Evolutionary conservation across 805 yeast species (phyloP).

Genomic region (Yarrowia sp.): DNA sequence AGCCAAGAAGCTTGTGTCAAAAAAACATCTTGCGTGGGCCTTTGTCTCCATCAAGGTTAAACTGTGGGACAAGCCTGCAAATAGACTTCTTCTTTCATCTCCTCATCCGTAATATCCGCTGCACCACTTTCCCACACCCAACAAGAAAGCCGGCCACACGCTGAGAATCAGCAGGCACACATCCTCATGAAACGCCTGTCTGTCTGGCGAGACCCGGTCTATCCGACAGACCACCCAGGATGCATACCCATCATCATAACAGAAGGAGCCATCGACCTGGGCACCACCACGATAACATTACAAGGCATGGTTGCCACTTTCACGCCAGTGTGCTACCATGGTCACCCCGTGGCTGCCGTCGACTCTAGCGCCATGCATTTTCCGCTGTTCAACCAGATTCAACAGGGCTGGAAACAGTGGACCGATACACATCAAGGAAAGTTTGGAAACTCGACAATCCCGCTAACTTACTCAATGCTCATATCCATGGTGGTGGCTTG

Average conservation of each 20-base stretch:
- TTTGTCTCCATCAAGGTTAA: conserved; percentile 21
- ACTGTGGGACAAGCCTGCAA: conserved; percentile 26
- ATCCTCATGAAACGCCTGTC: conserved; percentile 22
- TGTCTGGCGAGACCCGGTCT: conserved; percentile 24
- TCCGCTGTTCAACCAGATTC: conserved; percentile 22
- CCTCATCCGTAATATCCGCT: conserved; percentile 3
- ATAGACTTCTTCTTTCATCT: conserved; percentile 24
- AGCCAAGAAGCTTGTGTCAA: conserved; percentile 23
- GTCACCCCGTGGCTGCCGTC: conserved; percentile 29
- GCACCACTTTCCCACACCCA: not conserved
- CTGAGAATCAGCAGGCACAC: not conserved
- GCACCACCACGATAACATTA: not conserved
- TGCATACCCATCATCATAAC: conserved; percentile 20
- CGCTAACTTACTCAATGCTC: conserved; percentile 7
- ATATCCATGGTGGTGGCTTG: conserved; percentile 26
- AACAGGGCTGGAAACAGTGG: conserved; percentile 29
- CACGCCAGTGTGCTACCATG: conserved; percentile 29
- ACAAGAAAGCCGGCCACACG: not conserved
- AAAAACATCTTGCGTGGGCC: not conserved
- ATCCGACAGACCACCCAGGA: conserved; percentile 18
- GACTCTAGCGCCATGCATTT: conserved; percentile 17
- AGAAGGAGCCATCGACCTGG: conserved; percentile 21
- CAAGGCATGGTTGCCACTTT: conserved; percentile 25
- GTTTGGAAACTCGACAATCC: conserved; percentile 23
- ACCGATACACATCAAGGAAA: conserved; percentile 9